These are phyloP conservation scores for Penicillium italicum DNA, from an alignment of 2,329 filamentous ascomycete species.

Conservation along the genomic window DNA sequence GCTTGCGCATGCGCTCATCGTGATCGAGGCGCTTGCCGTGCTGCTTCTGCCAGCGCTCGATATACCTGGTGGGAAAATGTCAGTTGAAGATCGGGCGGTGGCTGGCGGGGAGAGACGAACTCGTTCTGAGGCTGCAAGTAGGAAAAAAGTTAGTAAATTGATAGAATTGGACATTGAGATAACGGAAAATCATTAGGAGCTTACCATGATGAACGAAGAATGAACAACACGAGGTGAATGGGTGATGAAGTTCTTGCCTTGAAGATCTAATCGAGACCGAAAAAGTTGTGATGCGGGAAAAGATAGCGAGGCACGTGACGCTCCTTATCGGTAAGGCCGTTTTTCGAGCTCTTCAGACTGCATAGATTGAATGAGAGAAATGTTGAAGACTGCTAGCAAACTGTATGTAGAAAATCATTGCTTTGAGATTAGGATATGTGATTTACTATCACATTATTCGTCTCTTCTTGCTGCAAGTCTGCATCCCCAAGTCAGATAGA, in stretches of 20 bases:
- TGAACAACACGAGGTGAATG: constrained; percentile 17
- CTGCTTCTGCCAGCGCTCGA: constrained; percentile 72
- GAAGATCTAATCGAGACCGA: constrained; percentile 27
- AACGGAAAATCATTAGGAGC: not conserved
- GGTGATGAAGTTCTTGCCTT: constrained; percentile 18
- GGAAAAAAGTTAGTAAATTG: constrained; percentile 8
- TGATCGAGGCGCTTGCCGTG: constrained; percentile 66
- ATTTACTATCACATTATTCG: not conserved
- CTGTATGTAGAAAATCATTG: constrained; percentile 11
- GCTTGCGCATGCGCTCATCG: constrained; percentile 86
- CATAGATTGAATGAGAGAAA: not conserved
- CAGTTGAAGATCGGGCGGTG: constrained; percentile 13
- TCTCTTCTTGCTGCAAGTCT: not conserved
- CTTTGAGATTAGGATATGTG: constrained; percentile 5
- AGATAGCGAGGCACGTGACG: constrained; percentile 26
- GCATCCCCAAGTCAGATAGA: not conserved
- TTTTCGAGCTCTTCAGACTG: not conserved
- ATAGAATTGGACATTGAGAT: not conserved
- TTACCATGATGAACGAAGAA: constrained; percentile 32
- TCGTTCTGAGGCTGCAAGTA: constrained; percentile 42
- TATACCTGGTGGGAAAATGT: constrained; percentile 46
- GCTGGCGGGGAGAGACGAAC: constrained; percentile 31
- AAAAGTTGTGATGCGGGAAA: constrained; percentile 27
- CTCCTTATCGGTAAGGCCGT: constrained; percentile 15
- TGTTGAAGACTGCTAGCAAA: too few species aligned